Evolutionary conservation across 257 asterid species (phyloP), one percentile per base, ranked within the genome.

Genomic region (Leonotis leonurus): DNA sequence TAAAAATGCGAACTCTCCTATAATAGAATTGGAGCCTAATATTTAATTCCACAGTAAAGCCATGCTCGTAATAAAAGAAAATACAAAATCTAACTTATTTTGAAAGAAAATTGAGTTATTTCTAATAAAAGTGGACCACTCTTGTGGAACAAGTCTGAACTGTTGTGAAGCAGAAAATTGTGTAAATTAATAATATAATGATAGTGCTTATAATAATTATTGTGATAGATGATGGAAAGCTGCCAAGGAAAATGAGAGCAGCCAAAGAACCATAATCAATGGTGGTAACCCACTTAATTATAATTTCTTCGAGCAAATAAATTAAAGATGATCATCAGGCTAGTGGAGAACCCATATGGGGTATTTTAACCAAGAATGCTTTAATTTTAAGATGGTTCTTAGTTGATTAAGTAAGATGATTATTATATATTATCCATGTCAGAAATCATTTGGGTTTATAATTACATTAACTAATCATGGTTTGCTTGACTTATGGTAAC

Each of bases 281-380:
- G 68, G 75, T 68, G 75, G 75, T 46, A 76, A 22, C 75, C 82
- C 76, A 65, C 82, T 56, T 69, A 56, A 73, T 69, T 53, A 60
- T 60, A 56, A 60, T 60, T 56, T 43, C 52, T 49, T 18, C 48
- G 41, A 30, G 35, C 26, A 39, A 56, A 25, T 49, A 43, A 44
- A 11, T 10, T 9, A 45, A 61, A 51, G 43, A 64, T 29, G 18
- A 52, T 51, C 8, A 44, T 21, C 32, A 43, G n/a, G 48, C 53
- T 40, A 56, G 78, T 77, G 78, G 82, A 69, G 71, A 55, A 22
- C 68, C 73, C 70, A 70, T 72, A 45, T 29, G 26, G 48, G 20
- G 11, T 44, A n/a, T 36, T 55, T 39, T 46, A 44, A 61, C 10
- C 8, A 69, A 12, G 33, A 30, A 27, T 5, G 5, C 2, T 27